Evolutionary conservation across 495 filamentous ascomycete genomes (phyloP).

Genomic region (Xylaria cubensis): DNA sequence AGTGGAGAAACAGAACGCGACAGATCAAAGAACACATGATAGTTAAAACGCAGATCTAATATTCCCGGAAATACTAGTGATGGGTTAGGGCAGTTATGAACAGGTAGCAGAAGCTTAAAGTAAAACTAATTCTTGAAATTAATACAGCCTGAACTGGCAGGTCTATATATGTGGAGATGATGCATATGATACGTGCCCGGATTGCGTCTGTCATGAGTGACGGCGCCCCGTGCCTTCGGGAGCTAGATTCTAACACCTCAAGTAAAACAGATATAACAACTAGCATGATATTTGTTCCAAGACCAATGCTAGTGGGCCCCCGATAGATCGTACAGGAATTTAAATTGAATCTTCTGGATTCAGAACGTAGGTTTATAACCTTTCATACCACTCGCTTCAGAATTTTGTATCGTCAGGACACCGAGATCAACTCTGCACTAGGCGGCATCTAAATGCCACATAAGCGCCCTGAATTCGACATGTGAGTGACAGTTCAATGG

Average conservation of each 20-base stretch:
- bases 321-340: background rate
- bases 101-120: too few species aligned
- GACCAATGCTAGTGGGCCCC: background rate
- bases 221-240: too few species aligned
- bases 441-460: background rate
- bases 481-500: background rate
- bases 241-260: background rate
- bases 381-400: background rate
- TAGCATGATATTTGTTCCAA: background rate
- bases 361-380: background rate
- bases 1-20: too few species aligned
- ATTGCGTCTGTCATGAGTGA: too few species aligned
- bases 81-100: too few species aligned
- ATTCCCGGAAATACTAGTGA: too few species aligned
- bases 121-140: too few species aligned
- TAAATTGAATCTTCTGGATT: background rate
- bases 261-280: background rate
- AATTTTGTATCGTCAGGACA: background rate
- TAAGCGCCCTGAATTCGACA: background rate
- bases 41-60: too few species aligned
- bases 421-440: background rate
- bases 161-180: too few species aligned
- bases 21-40: too few species aligned
- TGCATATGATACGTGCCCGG: too few species aligned
- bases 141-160: too few species aligned